Base-by-base conservation (phyloP, 2,329 filamentous ascomycete genomes). In the Coleophoma cylindrospora region DNA sequence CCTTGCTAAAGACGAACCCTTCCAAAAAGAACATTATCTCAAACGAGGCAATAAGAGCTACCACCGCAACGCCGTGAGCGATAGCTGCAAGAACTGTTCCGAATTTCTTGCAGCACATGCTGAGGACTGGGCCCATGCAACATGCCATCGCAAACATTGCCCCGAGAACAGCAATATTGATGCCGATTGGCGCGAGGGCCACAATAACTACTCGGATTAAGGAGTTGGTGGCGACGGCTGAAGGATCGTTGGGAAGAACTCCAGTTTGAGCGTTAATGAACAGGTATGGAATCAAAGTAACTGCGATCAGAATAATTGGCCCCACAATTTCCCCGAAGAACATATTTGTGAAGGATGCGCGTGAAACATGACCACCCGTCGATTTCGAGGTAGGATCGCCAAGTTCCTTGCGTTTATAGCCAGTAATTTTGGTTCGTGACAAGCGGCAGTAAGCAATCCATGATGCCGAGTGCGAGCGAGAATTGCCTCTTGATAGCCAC, bases 41-140 rank as follows among this genome's bases (percentile, higher is more conserved):
- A 67, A 95, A 99, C 68, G 95, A 87, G 45, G 89, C 77, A 13
- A 99, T 74, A n/a, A 97, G 81, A 68, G 90, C 81, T 57, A 99
- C 80, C 55, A 96, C 94, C 11, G 94, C 85, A 40, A 94, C 74
- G 34, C 80, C 91, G 69, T 99, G 94, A 0, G 92, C 94, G 66
- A 99, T 95, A 48, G 84, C 94, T 8, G 94, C 94, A 34, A 99
- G 76, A 4, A 99, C 94, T 48, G 90, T 87, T 64, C 94, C 94
- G 55, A 97, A 97, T 71, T 96, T 97, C 84, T 99, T 99, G 82
- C 94, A 99, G 76, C 94, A 99, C 89, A 99, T 96, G 74, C 91
- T 88, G 47, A 99, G 79, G 13, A 99, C 57, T 0, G 94, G 94
- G 53, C 94, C 94, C 89, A 96, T 96, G 70, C 89, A 99, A 67